Conservation (phyloP, 2,329 filamentous ascomycete genomes). For the Aspergillus vadensis region DNA sequence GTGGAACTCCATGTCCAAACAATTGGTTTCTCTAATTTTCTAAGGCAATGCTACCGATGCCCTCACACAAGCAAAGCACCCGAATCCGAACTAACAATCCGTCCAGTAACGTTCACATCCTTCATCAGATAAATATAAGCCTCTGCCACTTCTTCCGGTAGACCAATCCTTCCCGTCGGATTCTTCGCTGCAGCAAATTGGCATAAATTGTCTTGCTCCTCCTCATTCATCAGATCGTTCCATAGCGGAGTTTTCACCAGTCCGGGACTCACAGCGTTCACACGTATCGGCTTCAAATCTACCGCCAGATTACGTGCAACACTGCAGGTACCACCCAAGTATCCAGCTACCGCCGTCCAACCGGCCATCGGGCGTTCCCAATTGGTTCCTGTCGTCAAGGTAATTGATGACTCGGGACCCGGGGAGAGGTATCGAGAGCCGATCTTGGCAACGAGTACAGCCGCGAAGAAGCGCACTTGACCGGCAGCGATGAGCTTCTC, state of each 20-base stretch:
- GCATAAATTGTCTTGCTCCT: neutral
- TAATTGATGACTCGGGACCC: neutral
- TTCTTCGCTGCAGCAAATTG: neutral
- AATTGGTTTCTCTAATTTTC: too few relatives aligned
- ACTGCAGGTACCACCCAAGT: neutral
- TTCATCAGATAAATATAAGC: neutral
- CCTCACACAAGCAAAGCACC: neutral
- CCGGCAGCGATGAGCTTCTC: neutral
- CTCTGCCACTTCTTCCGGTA: neutral
- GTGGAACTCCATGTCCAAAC: too few relatives aligned
- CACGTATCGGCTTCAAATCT: neutral
- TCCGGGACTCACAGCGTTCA: neutral
- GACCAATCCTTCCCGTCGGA: neutral
- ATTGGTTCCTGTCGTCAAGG: neutral
- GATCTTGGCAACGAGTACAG: neutral
- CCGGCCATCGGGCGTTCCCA: neutral
- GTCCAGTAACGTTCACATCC: neutral
- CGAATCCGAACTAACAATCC: neutral
- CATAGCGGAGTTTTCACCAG: neutral
- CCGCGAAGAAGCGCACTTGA: neutral
- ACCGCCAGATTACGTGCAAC: neutral
- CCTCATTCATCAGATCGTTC: neutral
- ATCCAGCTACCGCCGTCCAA: neutral
- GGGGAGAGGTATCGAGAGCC: neutral
- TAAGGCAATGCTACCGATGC: too few relatives aligned